Conservation (phyloP, 2,329 filamentous ascomycete genomes). For the Endoconidiophora polonica region DNA sequence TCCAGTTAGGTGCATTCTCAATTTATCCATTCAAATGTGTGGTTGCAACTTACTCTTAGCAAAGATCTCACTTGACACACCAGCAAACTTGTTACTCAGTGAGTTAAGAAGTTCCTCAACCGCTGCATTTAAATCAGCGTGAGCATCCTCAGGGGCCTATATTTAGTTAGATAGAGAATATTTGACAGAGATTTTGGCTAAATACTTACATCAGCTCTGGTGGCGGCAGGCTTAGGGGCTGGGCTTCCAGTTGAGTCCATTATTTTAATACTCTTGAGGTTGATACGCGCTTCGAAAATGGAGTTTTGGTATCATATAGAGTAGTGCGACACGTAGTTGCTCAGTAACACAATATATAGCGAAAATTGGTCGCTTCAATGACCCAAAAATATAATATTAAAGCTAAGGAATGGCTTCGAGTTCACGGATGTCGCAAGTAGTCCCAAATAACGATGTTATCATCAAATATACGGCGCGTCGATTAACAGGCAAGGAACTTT, state of each 20-base stretch:
- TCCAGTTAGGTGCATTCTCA: slow-evolving; percentile 35
- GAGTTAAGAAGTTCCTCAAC: slow-evolving; percentile 79
- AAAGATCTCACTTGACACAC: slow-evolving; percentile 72
- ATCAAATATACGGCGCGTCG: too few relatives aligned
- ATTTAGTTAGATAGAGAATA: slow-evolving; percentile 16
- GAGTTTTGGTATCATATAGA: too few relatives aligned
- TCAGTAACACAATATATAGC: too few relatives aligned
- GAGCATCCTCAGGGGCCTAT: slow-evolving; percentile 17
- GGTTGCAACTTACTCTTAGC: slow-evolving; percentile 52
- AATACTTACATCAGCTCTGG: slow-evolving; percentile 2
- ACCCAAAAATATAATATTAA: too few relatives aligned
- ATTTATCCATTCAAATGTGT: slow-evolving; percentile 50
- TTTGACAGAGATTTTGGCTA: neutral
- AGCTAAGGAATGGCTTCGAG: too few relatives aligned
- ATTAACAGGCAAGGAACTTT: too few relatives aligned
- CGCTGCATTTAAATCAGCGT: slow-evolving; percentile 54
- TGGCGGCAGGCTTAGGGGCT: slow-evolving; percentile 4
- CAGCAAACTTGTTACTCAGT: slow-evolving; percentile 69
- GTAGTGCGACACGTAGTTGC: too few relatives aligned
- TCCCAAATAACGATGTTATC: too few relatives aligned
- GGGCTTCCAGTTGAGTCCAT: slow-evolving; percentile 10
- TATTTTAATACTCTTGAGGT: neutral
- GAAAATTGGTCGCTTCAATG: too few relatives aligned
- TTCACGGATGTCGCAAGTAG: too few relatives aligned
- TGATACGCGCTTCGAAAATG: too few relatives aligned